These are phyloP conservation scores for Tulasnella sp. DNA, from an alignment of 768 basidiomycete species.

Conservation along the genomic window DNA sequence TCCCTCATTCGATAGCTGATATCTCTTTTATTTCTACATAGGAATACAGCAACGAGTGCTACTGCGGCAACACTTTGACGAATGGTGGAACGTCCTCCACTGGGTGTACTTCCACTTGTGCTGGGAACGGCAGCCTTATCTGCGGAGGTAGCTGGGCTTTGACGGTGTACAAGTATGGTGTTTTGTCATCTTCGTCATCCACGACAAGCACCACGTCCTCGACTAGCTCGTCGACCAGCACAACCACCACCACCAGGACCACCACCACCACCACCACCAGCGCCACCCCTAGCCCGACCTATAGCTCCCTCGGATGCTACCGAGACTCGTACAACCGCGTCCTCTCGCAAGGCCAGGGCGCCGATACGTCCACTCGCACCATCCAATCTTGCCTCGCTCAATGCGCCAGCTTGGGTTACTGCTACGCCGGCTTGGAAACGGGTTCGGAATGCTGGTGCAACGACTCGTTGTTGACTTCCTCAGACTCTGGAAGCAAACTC, in stretches of 20 bases:
- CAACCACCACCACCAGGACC: no score
- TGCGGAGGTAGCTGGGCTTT: slow-evolving; percentile 19
- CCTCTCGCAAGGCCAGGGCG: neutral
- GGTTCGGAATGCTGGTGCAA: slow-evolving; percentile 12
- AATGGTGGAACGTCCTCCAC: neutral
- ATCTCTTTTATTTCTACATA: neutral
- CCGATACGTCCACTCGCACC: neutral
- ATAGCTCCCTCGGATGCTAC: slow-evolving; percentile 16
- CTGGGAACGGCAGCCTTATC: neutral
- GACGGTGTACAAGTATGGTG: neutral
- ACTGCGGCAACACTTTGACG: neutral
- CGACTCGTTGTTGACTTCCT: neutral
- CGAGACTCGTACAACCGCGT: slow-evolving; percentile 2
- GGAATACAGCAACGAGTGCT: slow-evolving; percentile 7
- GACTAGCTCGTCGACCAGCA: neutral
- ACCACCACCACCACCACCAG: neutral
- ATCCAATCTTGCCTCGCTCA: slow-evolving; percentile 11
- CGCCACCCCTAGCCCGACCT: neutral
- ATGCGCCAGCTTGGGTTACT: slow-evolving; percentile 13
- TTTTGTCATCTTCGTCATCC: neutral
- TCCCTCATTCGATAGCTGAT: neutral
- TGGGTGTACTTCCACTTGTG: neutral
- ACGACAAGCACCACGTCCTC: no score
- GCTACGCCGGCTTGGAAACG: slow-evolving; percentile 18
- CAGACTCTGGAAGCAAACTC: slow-evolving; percentile 4